These are phyloP conservation scores for Hippophae gyantsensis DNA, from an alignment of 306 rosid species.

Conservation along the genomic window DNA sequence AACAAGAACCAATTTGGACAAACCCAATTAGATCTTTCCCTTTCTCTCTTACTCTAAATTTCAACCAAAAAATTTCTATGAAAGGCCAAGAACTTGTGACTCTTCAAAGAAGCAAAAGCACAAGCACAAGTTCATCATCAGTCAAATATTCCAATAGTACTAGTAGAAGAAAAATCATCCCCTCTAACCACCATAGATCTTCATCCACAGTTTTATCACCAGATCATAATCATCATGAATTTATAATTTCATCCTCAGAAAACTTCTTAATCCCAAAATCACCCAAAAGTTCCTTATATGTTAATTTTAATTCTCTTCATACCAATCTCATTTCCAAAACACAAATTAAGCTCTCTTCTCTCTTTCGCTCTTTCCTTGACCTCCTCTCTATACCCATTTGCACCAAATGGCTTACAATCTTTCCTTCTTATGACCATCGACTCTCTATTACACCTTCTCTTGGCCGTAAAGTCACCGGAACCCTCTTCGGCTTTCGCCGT, in stretches of 20 bases:
- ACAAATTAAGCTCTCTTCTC: constrained; percentile 34
- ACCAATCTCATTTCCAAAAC: constrained; percentile 7
- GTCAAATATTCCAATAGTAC: constrained; percentile 3
- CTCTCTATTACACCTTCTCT: constrained; percentile 44
- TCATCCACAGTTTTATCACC: constrained; percentile 6
- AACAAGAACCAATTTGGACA: too few species aligned
- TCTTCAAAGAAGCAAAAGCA: constrained; percentile 41
- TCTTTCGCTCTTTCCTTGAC: constrained; percentile 52
- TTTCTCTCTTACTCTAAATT: constrained; percentile 1
- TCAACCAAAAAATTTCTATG: constrained; percentile 25
- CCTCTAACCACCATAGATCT: constrained; percentile 24
- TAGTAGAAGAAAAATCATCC: constrained; percentile 35
- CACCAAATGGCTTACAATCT: constrained; percentile 56
- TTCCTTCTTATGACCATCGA: constrained; percentile 15
- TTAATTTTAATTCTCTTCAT: too few species aligned
- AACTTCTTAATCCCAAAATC: constrained; percentile 29
- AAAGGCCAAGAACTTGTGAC: constrained; percentile 30
- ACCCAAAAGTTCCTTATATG: constrained; percentile 17
- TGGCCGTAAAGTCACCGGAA: constrained; percentile 70
- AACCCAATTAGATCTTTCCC: neutral
- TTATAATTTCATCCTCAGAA: constrained; percentile 22
- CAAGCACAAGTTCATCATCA: constrained; percentile 3
- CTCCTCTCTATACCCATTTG: constrained; percentile 48
- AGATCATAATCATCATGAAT: constrained; percentile 11
- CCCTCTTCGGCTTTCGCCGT: constrained; percentile 83